Evolutionary conservation across 768 basidiomycete genomes (phyloP).

Genomic region (Amanita rubescens): DNA sequence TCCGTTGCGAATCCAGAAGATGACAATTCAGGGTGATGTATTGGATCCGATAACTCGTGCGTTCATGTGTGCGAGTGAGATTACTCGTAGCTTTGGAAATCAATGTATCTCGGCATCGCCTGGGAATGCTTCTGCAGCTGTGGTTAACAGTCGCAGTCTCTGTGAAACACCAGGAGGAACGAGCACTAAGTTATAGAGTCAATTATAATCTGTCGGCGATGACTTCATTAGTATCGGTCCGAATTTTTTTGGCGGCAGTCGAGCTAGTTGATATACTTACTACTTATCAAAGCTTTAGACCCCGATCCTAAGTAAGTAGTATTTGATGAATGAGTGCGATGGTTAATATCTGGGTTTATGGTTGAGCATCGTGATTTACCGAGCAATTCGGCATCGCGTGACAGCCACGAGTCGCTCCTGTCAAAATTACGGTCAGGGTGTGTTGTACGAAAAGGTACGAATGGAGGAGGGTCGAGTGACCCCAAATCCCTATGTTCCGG

Average conservation of each 20-base stretch:
- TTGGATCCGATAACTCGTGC: neutral
- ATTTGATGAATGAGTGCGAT: neutral
- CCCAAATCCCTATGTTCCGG: neutral
- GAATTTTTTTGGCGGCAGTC: neutral
- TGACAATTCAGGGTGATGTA: neutral
- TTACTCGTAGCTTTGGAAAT: neutral
- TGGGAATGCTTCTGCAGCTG: neutral
- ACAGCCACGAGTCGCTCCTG: neutral
- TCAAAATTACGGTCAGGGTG: neutral
- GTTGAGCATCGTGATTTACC: too few relatives aligned
- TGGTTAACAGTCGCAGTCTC: neutral
- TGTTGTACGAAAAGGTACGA: neutral
- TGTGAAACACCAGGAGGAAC: neutral
- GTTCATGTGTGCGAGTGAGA: neutral
- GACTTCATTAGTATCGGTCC: neutral
- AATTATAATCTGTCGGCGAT: neutral
- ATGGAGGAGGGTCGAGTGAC: too few relatives aligned
- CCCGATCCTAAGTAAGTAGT: neutral
- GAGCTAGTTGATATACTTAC: neutral
- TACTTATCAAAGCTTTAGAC: neutral
- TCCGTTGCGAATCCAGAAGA: neutral
- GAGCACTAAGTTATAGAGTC: too few relatives aligned
- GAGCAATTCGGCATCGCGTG: neutral
- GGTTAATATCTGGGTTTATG: neutral
- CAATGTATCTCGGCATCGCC: neutral